Evolutionary conservation across 257 asterid species (phyloP).

Genomic region (Misopates orontium): DNA sequence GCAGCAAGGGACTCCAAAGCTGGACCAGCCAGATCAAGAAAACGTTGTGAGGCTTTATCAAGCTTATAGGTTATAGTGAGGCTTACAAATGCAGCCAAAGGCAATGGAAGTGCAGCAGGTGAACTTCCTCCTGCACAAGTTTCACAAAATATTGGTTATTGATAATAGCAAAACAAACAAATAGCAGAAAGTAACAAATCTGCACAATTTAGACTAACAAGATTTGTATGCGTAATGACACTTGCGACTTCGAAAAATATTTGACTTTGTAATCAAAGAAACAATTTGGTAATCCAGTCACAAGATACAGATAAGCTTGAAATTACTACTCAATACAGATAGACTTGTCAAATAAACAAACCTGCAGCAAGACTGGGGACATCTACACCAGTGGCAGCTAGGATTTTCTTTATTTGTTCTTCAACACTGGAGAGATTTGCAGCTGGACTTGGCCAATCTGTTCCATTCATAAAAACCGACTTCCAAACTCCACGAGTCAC

Average conservation of each 20-base stretch:
- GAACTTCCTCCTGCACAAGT: slow-evolving; percentile 66
- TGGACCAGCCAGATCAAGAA: slow-evolving; percentile 94
- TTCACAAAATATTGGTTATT: slow-evolving; percentile 23
- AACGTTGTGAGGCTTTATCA: slow-evolving; percentile 88
- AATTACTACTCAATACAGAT: background rate
- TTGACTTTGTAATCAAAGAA: background rate
- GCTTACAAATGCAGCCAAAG: slow-evolving; percentile 97
- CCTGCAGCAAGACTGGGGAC: slow-evolving; percentile 95
- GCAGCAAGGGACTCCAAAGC: slow-evolving; percentile 97
- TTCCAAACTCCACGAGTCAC: slow-evolving; percentile 99
- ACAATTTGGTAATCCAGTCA: background rate
- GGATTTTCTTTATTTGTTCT: slow-evolving; percentile 88
- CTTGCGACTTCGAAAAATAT: too few relatives aligned
- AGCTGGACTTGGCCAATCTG: slow-evolving; percentile 99
- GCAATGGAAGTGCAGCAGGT: slow-evolving; percentile 90
- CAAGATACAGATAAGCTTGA: background rate
- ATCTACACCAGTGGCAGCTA: slow-evolving; percentile 95
- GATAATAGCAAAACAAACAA: slow-evolving; percentile 8
- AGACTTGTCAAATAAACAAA: slow-evolving; percentile 25
- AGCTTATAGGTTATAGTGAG: slow-evolving; percentile 96
- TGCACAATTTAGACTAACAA: background rate
- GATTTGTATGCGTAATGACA: background rate
- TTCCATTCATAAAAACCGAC: slow-evolving; percentile 92
- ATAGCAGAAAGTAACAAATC: too few relatives aligned
- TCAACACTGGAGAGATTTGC: slow-evolving; percentile 87